phyloP scores from a whole-genome alignment of 768 basidiomycete genomes.

The Boletus patriciae region DNA sequence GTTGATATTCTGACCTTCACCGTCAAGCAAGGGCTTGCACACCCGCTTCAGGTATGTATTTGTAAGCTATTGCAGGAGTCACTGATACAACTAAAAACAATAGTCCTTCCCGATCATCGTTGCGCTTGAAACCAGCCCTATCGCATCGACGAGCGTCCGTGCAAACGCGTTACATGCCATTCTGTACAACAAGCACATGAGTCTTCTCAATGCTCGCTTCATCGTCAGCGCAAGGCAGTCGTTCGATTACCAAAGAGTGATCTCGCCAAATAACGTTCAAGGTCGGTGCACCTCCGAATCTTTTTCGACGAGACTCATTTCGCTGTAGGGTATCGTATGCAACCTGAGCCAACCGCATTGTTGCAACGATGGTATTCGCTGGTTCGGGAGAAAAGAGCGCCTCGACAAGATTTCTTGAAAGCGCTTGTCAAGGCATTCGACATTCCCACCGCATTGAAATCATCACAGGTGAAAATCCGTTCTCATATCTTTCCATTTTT shows the following conservation, averaged over 20 bases:
- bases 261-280: slow-evolving; percentile 47
- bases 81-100: neutral
- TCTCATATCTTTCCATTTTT: too few relatives aligned
- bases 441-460: slow-evolving; percentile 54
- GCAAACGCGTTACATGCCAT: slow-evolving; percentile 80
- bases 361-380: slow-evolving; percentile 90
- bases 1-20: slow-evolving; percentile 92
- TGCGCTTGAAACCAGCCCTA: slow-evolving; percentile 86
- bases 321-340: slow-evolving; percentile 59
- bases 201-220: slow-evolving; percentile 84
- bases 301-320: neutral
- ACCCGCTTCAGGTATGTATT: slow-evolving; percentile 79
- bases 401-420: slow-evolving; percentile 85
- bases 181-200: slow-evolving; percentile 86
- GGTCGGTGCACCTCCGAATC: slow-evolving; percentile 40
- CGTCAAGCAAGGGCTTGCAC: slow-evolving; percentile 91
- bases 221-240: slow-evolving; percentile 76
- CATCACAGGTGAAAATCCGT: slow-evolving; percentile 50
- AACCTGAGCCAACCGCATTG: slow-evolving; percentile 67
- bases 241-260: slow-evolving; percentile 77
- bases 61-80: neutral
- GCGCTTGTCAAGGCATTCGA: slow-evolving; percentile 82
- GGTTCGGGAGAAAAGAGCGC: slow-evolving; percentile 84
- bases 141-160: slow-evolving; percentile 57
- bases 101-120: slow-evolving; percentile 91